These are phyloP conservation scores for Aspergillus spinulosporus DNA, from an alignment of 2,329 filamentous ascomycete genomes.

Conservation along the genomic window DNA sequence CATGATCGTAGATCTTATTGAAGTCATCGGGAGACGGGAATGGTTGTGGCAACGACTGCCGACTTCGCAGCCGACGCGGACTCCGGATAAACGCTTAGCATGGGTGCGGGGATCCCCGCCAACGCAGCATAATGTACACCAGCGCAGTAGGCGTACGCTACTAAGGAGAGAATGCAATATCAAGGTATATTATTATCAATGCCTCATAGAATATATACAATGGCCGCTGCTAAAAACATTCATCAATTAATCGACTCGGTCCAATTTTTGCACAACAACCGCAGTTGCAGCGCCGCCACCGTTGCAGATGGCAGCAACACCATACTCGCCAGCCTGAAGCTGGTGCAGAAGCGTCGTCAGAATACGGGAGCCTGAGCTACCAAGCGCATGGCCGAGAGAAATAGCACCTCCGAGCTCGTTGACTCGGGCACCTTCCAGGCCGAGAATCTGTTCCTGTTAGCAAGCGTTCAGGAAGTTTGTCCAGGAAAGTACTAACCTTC, in stretches of 20 bases:
- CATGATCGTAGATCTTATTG: not conserved
- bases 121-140: too few relatives aligned
- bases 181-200: not conserved
- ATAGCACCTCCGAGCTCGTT: slow-evolving; percentile 91
- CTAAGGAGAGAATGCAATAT: not conserved
- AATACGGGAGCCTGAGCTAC: slow-evolving; percentile 90
- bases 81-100: slow-evolving; percentile 16
- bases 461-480: not conserved
- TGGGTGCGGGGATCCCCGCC: not conserved
- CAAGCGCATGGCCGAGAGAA: slow-evolving; percentile 85
- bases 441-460: slow-evolving; percentile 63
- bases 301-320: slow-evolving; percentile 94
- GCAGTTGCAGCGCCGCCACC: slow-evolving; percentile 91
- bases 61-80: slow-evolving; percentile 16
- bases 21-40: slow-evolving; percentile 1
- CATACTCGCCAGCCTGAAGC: slow-evolving; percentile 87
- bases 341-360: slow-evolving; percentile 88
- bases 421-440: slow-evolving; percentile 74
- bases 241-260: slow-evolving; percentile 45
- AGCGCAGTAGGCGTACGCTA: too few relatives aligned
- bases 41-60: slow-evolving; percentile 17
- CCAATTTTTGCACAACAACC: slow-evolving; percentile 82
- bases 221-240: not conserved
- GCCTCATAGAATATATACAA: not conserved
- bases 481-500: slow-evolving; percentile 58